These are phyloP conservation scores for Barbarea vulgaris DNA, from an alignment of 345 rosid genomes.

Conservation along the genomic window DNA sequence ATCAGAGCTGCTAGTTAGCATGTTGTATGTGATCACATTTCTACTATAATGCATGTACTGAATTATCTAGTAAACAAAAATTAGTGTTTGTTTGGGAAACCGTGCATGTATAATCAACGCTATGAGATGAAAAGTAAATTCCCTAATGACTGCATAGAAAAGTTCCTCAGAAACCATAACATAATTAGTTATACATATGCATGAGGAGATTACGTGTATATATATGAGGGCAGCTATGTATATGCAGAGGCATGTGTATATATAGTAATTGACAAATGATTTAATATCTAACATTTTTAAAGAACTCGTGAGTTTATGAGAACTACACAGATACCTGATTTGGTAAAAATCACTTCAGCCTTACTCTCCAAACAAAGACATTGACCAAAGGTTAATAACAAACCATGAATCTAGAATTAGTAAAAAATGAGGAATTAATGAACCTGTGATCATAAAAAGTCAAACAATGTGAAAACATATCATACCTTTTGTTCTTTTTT, in stretches of 20 bases:
- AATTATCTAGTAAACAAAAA: not conserved
- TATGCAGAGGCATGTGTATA: slow-evolving; percentile 2
- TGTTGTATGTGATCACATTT: not conserved
- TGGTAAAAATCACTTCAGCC: slow-evolving; percentile 31
- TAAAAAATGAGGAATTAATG: slow-evolving; percentile 16
- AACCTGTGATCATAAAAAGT: slow-evolving; percentile 32
- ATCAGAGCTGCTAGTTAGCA: not conserved
- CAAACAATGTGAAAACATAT: slow-evolving; percentile 41
- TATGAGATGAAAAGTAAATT: not conserved
- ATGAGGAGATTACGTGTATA: not conserved
- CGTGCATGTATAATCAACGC: not conserved
- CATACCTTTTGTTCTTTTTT: slow-evolving; percentile 36
- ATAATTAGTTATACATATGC: not conserved
- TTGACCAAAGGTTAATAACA: slow-evolving; percentile 32
- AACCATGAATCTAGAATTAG: slow-evolving; percentile 20
- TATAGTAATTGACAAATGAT: slow-evolving; percentile 28
- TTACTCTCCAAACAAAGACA: slow-evolving; percentile 25
- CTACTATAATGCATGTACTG: not conserved
- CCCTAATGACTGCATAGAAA: not conserved
- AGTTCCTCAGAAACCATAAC: not conserved
- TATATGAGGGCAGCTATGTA: not conserved
- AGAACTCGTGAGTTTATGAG: slow-evolving; percentile 19
- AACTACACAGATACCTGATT: slow-evolving; percentile 31
- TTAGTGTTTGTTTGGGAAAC: not conserved
- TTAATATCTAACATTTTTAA: slow-evolving; percentile 19